Evolutionary conservation across 192 early-diverging fungal genomes (phyloP).

Genomic region (Podila epigama): DNA sequence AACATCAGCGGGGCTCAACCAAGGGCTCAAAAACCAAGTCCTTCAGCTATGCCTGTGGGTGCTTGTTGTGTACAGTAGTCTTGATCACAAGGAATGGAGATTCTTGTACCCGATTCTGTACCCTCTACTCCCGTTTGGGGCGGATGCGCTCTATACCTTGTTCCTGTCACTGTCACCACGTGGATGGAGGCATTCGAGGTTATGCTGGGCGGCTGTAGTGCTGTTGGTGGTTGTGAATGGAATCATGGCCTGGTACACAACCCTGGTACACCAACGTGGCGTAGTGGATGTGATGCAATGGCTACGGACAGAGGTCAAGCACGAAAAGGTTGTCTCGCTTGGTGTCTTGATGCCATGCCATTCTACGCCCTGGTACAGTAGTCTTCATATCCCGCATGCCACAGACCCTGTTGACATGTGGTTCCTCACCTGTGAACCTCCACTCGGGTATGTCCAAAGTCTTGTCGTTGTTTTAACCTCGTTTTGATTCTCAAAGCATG

Average conservation of each 20-base stretch:
- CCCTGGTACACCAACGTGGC: slow-evolving; percentile 88
- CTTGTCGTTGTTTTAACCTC: not conserved
- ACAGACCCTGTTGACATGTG: slow-evolving; percentile 58
- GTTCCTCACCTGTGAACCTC: slow-evolving; percentile 94
- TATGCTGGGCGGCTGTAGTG: slow-evolving; percentile 18
- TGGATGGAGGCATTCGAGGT: slow-evolving; percentile 8
- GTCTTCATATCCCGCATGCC: slow-evolving; percentile 72
- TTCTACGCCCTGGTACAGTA: slow-evolving; percentile 93
- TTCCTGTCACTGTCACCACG: slow-evolving; percentile 3
- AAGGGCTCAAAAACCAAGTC: slow-evolving; percentile 19
- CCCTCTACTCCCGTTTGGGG: slow-evolving; percentile 65
- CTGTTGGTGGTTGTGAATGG: slow-evolving; percentile 73
- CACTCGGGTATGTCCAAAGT: slow-evolving; percentile 58
- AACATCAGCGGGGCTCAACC: slow-evolving; percentile 10
- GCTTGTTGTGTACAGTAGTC: slow-evolving; percentile 71
- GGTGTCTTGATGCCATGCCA: slow-evolving; percentile 97
- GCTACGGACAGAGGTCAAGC: slow-evolving; percentile 60
- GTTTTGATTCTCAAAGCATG: not conserved
- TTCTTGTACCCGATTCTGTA: slow-evolving; percentile 88
- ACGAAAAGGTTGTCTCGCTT: slow-evolving; percentile 47
- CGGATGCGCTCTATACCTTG: slow-evolving; percentile 38
- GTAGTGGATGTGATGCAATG: slow-evolving; percentile 87
- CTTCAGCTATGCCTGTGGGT: slow-evolving; percentile 57
- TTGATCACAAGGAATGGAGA: slow-evolving; percentile 94
- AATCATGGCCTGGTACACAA: slow-evolving; percentile 73